A percentile compares a stretch with the other conserved stretches of the same genome.
Evolutionary conservation across 2,329 filamentous ascomycete species (phyloP).

Genomic region (Mollisia scopiformis): DNA sequence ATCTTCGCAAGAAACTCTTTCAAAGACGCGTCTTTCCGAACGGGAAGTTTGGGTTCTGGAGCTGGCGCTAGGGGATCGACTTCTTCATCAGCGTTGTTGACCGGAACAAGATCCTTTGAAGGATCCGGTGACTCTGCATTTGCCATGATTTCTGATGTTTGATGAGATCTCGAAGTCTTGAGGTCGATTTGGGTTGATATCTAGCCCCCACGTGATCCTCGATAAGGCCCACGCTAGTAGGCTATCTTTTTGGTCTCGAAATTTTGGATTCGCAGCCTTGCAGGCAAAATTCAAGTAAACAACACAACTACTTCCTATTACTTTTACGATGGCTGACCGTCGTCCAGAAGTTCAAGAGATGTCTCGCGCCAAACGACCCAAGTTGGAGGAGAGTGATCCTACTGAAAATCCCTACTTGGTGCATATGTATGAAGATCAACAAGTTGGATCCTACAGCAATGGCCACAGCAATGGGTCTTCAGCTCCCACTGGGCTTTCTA

Average conservation of each 20-base stretch:
- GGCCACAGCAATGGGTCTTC: conserved; percentile 37
- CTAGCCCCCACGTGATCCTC: not conserved
- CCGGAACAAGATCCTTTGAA: conserved; percentile 34
- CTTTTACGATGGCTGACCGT: conserved; percentile 55
- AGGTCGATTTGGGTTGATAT: not conserved
- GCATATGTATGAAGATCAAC: conserved; percentile 71
- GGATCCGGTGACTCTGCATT: conserved; percentile 37
- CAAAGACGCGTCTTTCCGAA: conserved; percentile 88
- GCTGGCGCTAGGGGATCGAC: conserved; percentile 50
- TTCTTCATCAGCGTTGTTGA: conserved; percentile 31
- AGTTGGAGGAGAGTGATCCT: conserved; percentile 48
- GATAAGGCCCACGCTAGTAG: not conserved
- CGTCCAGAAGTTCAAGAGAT: conserved; percentile 53
- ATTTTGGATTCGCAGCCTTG: conserved; percentile 26
- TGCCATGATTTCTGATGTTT: conserved; percentile 30
- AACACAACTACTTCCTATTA: conserved; percentile 24
- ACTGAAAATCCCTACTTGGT: conserved; percentile 85
- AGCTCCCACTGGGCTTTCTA: conserved; percentile 56
- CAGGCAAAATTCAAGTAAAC: conserved; percentile 28
- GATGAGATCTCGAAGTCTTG: conserved; percentile 2
- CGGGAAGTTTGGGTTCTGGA: conserved; percentile 67
- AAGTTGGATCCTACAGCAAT: conserved; percentile 33
- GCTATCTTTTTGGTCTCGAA: conserved; percentile 8
- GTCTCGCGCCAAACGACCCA: conserved; percentile 50
- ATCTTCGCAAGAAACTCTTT: conserved; percentile 95